Conservation (phyloP, 495 filamentous ascomycete species). For the Aspergillus incahuasiensis region DNA sequence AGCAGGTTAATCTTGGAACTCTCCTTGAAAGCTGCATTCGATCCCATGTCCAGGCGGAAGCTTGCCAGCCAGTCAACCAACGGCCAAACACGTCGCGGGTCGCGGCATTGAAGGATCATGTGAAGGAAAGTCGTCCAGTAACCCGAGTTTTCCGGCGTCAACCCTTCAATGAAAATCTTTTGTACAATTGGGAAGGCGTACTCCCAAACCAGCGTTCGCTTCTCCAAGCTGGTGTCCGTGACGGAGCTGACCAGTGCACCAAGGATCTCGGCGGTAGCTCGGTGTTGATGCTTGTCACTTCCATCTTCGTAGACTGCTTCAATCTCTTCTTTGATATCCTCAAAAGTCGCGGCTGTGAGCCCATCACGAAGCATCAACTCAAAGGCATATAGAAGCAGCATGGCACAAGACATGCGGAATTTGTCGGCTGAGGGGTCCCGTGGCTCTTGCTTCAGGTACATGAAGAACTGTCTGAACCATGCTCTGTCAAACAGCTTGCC, state of each 20-base stretch:
- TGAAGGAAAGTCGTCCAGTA: conserved; percentile 96
- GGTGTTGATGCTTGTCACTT: conserved; percentile 95
- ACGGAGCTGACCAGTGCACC: conserved; percentile 75
- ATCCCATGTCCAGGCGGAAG: conserved; percentile 88
- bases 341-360: conserved; percentile 68
- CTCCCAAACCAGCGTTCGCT: conserved; percentile 72
- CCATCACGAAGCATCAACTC: conserved; percentile 72
- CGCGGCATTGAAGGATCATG: conserved; percentile 74
- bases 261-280: conserved; percentile 91
- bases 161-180: conserved; percentile 76
- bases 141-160: conserved; percentile 88
- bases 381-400: conserved; percentile 82
- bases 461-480: conserved; percentile 87
- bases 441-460: conserved; percentile 93
- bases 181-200: conserved; percentile 87
- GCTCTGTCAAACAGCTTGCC: conserved; percentile 71
- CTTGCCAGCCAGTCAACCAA: conserved; percentile 77
- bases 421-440: conserved; percentile 77
- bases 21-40: conserved; percentile 98
- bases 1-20: conserved; percentile 92
- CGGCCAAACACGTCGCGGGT: conserved; percentile 82
- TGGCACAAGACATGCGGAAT: conserved; percentile 80
- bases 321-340: conserved; percentile 81
- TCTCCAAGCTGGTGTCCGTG: conserved; percentile 61
- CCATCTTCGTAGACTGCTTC: conserved; percentile 79